A percentile compares a stretch with the other conserved stretches of the same genome.
These are phyloP conservation scores for Camellia japonica DNA, from an alignment of 148 eudicot species.

Conservation along the genomic window DNA sequence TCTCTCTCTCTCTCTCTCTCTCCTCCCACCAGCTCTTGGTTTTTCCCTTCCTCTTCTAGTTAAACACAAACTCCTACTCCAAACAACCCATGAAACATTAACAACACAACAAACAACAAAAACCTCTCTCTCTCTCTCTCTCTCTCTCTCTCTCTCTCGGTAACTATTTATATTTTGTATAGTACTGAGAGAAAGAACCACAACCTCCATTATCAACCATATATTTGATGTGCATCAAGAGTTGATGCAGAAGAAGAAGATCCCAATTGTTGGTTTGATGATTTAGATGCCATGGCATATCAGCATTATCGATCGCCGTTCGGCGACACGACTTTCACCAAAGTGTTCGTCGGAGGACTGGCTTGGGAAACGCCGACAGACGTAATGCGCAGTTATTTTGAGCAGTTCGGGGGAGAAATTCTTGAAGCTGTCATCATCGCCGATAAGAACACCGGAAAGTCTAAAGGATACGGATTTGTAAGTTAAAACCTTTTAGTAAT, in stretches of 20 bases:
- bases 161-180: neutral
- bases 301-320: conserved; percentile 82
- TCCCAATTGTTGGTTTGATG: no score
- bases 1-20: conserved; percentile 23
- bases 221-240: neutral
- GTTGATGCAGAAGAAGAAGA: neutral
- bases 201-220: no score
- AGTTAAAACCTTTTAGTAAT: conserved; percentile 16
- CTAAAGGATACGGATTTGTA: conserved; percentile 98
- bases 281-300: conserved; percentile 32
- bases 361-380: conserved; percentile 95
- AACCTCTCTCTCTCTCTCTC: conserved; percentile 1
- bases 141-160: neutral
- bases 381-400: conserved; percentile 67
- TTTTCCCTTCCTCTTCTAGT: neutral
- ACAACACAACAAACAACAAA: neutral
- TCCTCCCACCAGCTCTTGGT: neutral
- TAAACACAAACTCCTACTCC: conserved; percentile 15
- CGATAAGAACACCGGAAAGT: conserved; percentile 79
- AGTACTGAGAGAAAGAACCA: neutral
- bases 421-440: conserved; percentile 86
- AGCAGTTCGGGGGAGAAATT: conserved; percentile 88
- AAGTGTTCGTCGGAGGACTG: conserved; percentile 86
- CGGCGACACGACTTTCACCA: conserved; percentile 82
- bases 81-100: conserved; percentile 3